Evolutionary conservation across 164 flowering plant genomes (phyloP).

Genomic region (Chloranthus sessilifolius): DNA sequence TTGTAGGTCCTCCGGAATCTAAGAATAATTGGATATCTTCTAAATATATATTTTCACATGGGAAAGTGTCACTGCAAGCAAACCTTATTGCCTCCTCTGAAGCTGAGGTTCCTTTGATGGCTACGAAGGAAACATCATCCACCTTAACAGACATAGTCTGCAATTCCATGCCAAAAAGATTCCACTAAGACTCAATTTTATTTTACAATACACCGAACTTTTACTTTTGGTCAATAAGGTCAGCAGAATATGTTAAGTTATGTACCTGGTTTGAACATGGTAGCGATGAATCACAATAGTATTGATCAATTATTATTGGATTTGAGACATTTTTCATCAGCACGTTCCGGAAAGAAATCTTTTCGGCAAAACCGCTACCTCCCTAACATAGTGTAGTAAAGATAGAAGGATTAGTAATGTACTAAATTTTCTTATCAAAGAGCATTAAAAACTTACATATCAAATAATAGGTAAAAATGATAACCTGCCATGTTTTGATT

Average conservation of each 20-base stretch:
- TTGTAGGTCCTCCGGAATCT: constrained; percentile 28
- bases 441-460: too few relatives aligned
- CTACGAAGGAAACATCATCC: constrained; percentile 42
- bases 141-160: constrained; percentile 74
- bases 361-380: constrained; percentile 63
- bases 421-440: too few relatives aligned
- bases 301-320: constrained; percentile 88
- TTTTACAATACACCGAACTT: neutral
- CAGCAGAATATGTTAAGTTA: neutral
- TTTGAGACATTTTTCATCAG: constrained; percentile 77
- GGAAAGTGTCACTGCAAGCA: constrained; percentile 71
- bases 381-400: constrained; percentile 46
- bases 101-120: constrained; percentile 76
- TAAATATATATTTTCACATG: constrained; percentile 60
- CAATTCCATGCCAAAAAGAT: constrained; percentile 1
- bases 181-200: neutral
- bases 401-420: too few relatives aligned
- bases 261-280: constrained; percentile 83
- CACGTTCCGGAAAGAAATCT: constrained; percentile 52
- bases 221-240: neutral
- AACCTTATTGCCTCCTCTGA: constrained; percentile 67
- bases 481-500: constrained; percentile 97
- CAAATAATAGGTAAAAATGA: too few relatives aligned
- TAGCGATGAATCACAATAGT: constrained; percentile 66
- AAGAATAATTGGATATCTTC: constrained; percentile 52